A percentile compares a stretch with the other conserved stretches of the same genome.
These are phyloP conservation scores for Teratosphaeria gauchensis DNA, from an alignment of 2,329 filamentous ascomycete genomes.

Conservation along the genomic window DNA sequence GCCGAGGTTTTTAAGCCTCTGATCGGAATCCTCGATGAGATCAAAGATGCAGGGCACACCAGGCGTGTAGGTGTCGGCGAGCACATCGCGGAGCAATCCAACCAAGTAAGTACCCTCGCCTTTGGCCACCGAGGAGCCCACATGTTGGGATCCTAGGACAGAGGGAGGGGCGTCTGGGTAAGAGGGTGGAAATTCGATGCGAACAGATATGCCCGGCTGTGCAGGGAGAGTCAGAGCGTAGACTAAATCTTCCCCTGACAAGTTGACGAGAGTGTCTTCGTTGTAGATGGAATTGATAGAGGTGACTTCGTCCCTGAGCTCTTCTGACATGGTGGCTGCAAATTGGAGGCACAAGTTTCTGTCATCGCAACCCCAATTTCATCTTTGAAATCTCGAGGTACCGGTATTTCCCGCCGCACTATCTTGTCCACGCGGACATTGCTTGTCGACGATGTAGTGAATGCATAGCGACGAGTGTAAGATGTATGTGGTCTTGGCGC, in stretches of 20 bases:
- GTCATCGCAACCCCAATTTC: background rate
- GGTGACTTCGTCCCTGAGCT: constrained; percentile 62
- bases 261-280: constrained; percentile 46
- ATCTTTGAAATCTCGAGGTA: background rate
- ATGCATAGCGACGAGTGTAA: background rate
- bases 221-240: constrained; percentile 61
- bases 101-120: constrained; percentile 65
- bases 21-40: constrained; percentile 55
- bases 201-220: constrained; percentile 44
- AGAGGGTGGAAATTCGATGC: constrained; percentile 56
- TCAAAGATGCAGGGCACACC: constrained; percentile 84
- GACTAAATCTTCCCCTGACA: constrained; percentile 17
- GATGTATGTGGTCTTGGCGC: background rate
- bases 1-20: constrained; percentile 26
- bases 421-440: background rate
- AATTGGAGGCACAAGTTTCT: too few relatives aligned
- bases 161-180: constrained; percentile 69
- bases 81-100: constrained; percentile 56
- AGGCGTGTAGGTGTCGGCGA: constrained; percentile 58
- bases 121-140: constrained; percentile 54
- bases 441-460: background rate
- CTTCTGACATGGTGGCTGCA: constrained; percentile 22
- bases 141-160: constrained; percentile 69
- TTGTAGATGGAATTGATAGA: constrained; percentile 81
- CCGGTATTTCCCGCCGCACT: background rate